A percentile compares a stretch with the other conserved stretches of the same genome.
phyloP scores from a whole-genome alignment of 129 eudicot species.

The Erigeron canadensis region DNA sequence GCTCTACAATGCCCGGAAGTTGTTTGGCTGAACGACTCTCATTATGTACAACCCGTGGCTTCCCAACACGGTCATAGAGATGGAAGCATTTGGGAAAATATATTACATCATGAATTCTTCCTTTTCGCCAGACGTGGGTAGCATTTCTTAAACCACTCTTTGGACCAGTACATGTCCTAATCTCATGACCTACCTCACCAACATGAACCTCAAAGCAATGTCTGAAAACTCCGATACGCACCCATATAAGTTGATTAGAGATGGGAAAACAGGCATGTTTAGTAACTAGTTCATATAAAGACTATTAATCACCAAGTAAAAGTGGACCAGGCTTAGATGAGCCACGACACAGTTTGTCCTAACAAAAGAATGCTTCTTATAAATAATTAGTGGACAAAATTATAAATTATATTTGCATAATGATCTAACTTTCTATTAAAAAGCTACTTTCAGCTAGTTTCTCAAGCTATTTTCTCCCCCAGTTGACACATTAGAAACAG shows the following conservation, averaged over 20 bases:
- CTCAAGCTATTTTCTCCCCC: background rate
- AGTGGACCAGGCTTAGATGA: background rate
- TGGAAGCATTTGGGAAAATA: constrained; percentile 60
- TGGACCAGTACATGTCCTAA: constrained; percentile 59
- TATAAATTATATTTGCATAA: background rate
- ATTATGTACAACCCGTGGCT: constrained; percentile 59
- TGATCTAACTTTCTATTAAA: no score
- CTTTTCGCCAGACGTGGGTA: constrained; percentile 61
- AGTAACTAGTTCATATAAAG: background rate
- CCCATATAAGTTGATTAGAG: constrained; percentile 4
- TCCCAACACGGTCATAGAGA: constrained; percentile 60
- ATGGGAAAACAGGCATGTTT: background rate
- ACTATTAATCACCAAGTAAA: background rate
- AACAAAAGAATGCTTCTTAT: no score
- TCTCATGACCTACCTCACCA: constrained; percentile 55
- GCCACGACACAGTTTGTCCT: background rate
- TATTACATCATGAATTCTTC: constrained; percentile 48
- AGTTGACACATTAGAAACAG: background rate
- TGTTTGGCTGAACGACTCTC: constrained; percentile 41
- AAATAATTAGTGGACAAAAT: no score
- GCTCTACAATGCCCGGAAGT: constrained; percentile 59
- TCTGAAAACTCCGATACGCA: constrained; percentile 33
- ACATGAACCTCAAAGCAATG: constrained; percentile 63
- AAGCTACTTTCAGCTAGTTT: background rate
- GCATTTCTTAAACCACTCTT: constrained; percentile 54